Evolutionary conservation across 2,329 filamentous ascomycete species (phyloP), one percentile per base, ranked within the genome.

Genomic region (Arthrobotrys conoides): DNA sequence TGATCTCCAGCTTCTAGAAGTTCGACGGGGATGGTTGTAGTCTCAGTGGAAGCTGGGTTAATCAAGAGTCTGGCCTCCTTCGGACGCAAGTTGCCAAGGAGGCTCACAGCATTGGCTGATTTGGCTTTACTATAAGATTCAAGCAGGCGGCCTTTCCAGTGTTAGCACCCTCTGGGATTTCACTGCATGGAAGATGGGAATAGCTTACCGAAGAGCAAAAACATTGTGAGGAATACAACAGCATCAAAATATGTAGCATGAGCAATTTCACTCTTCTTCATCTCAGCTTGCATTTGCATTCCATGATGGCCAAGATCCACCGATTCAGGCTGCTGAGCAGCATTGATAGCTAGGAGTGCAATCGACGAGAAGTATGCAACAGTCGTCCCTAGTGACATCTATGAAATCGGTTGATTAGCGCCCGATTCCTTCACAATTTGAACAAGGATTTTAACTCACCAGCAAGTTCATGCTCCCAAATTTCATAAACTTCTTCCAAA

Each of bases 401-500:
- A 51, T 16, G 44, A 22, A 44, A 24, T 3, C 22, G 20, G 10
- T 51, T 30, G 16, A 18, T 49, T 16, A 64, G 18, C 10, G 44
- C 6, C 4, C 9, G 33, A 36, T 30, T 27, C n/a, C 12, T 51
- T 6, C 12, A 49, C 4, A 51, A 51, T 27, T 22, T 3, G 6
- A 33, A 30, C n/a, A 55, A 16, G 14, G 14, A 64, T 27, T 30
- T 24, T 18, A 71, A 36, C 76, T 64, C 36, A 79, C 76, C 76
- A 97, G 88, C 86, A 96, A 91, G 83, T 97, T 97, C 94, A 97
- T 97, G 86, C 94, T 97, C 8, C 94, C 94, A 82, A 97, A 97
- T n/a, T 92, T 90, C 84, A 94, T 93, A 82, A 97, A 94, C 14
- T 94, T 88, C 81, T 91, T 89, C 16, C 92, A 82, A 3, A 96